Evolutionary conservation across 225 moss, liverwort and hornwort genomes (phyloP).

Genomic region (Neckera pumila): DNA sequence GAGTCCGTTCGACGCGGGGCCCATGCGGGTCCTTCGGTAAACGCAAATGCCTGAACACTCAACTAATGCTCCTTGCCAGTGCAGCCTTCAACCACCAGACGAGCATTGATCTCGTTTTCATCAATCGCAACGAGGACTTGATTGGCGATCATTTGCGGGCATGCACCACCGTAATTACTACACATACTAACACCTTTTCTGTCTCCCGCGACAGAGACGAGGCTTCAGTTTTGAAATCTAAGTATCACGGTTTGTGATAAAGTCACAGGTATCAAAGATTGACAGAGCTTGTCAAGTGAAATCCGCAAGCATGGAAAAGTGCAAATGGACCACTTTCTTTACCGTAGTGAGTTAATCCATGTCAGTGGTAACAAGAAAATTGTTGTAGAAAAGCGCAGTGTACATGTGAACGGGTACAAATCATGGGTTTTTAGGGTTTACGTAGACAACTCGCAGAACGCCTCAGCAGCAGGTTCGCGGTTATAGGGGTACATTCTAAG

Average conservation of each 20-base stretch:
- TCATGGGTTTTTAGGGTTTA: neutral
- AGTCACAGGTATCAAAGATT: neutral
- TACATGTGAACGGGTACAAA: neutral
- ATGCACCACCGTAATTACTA: neutral
- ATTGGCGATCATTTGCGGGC: neutral
- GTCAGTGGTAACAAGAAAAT: too few relatives aligned
- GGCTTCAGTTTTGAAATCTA: neutral
- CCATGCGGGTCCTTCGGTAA: neutral
- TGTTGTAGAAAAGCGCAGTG: neutral
- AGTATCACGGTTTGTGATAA: neutral
- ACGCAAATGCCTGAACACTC: neutral
- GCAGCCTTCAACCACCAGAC: neutral
- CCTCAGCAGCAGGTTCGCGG: neutral
- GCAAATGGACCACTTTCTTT: too few relatives aligned
- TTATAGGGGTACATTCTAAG: neutral
- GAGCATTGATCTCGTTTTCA: neutral
- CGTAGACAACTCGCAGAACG: neutral
- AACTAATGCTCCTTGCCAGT: neutral
- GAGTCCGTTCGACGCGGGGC: conserved; percentile 12
- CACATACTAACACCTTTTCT: neutral
- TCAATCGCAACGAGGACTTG: neutral
- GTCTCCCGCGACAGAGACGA: neutral
- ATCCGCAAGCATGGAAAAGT: too few relatives aligned
- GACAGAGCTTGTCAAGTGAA: neutral
- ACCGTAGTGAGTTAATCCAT: neutral